Conservation (phyloP, 177 flowering plant species). For the Tripterygium wilfordii region DNA sequence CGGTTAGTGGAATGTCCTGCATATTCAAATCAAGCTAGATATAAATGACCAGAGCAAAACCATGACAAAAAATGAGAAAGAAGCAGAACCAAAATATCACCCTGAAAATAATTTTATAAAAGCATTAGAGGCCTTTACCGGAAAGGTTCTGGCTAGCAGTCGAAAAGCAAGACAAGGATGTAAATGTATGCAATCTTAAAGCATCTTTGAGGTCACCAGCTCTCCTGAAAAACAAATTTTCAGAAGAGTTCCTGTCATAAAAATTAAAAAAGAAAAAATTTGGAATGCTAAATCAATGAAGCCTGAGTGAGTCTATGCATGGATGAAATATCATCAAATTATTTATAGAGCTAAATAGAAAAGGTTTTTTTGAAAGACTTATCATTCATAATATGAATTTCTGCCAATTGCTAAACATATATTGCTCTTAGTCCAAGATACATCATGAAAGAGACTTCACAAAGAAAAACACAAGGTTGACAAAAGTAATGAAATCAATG, state of each 20-base stretch:
- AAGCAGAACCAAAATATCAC: background rate
- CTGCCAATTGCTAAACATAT: too few species aligned
- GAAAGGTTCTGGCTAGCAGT: slow-evolving; percentile 16
- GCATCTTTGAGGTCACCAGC: slow-evolving; percentile 10
- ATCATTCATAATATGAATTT: too few species aligned
- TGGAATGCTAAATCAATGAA: too few species aligned
- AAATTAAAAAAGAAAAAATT: background rate
- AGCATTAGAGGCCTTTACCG: slow-evolving; percentile 16
- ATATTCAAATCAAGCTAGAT: background rate
- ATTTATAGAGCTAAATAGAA: too few species aligned
- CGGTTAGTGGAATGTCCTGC: slow-evolving; percentile 20
- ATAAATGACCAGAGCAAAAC: background rate
- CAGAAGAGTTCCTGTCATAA: slow-evolving; percentile 18
- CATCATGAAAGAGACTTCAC: too few species aligned
- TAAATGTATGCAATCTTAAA: slow-evolving; percentile 6
- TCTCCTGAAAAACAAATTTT: slow-evolving; percentile 8
- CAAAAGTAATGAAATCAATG: too few species aligned
- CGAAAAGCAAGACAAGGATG: slow-evolving; percentile 27
- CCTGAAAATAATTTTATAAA: background rate
- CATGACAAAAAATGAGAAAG: background rate
- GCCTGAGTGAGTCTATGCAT: too few species aligned
- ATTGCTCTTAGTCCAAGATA: too few species aligned
- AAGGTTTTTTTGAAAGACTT: too few species aligned
- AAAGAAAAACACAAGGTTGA: too few species aligned
- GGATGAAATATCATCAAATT: too few species aligned